Base-by-base conservation (phyloP, 768 basidiomycete genomes). In the Phaeotremella skinneri region DNA sequence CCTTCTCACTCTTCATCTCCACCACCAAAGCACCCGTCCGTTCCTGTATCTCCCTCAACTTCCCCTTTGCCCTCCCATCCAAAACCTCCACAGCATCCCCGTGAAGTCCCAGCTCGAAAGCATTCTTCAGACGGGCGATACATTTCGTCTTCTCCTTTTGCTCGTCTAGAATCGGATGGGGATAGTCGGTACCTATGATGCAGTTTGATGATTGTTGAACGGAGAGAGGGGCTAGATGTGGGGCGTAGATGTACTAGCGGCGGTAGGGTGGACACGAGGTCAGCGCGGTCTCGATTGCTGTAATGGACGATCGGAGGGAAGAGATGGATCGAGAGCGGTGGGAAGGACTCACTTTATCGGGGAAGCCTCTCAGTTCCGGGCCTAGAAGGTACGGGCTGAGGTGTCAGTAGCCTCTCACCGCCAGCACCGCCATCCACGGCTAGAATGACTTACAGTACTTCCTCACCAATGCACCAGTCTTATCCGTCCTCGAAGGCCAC, bases 171-270 rank as follows among this genome's bases (percentile, higher is more conserved):
- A 79, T 79, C 0, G 77, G 78, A 9, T 52, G 43, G 23, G 79
- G 79, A 55, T 79, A 79, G 50, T 76, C 70, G 47, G 67, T 62
- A 4, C 78, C 79, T n/a, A 79, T 76, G 27, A 78, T 70, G 49
- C 77, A 78, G 3, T 69, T 67, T 3, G 78, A 76, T 53, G 71
- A 69, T 54, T 74, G 50, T 52, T 78, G 78, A 0, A 76, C 62
- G 4, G 58, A 52, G 2, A 55, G 9, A 6, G 78, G 77, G 1
- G 79, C 78, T n/a, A 58, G 52, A 55, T 75, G 75, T 1, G 79
- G 79, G 6, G 72, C 62, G 63, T 79, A 79, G 56, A 79, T 77
- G 66, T 76, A 78, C 73, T 77, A 50, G n/a, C n/a, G 5, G 21
- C 1, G 17, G 21, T 20, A 1, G 37, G 21, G 20, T 11, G 14